Conservation (phyloP, 805 yeast species). For the Yarrowia porcina region DNA sequence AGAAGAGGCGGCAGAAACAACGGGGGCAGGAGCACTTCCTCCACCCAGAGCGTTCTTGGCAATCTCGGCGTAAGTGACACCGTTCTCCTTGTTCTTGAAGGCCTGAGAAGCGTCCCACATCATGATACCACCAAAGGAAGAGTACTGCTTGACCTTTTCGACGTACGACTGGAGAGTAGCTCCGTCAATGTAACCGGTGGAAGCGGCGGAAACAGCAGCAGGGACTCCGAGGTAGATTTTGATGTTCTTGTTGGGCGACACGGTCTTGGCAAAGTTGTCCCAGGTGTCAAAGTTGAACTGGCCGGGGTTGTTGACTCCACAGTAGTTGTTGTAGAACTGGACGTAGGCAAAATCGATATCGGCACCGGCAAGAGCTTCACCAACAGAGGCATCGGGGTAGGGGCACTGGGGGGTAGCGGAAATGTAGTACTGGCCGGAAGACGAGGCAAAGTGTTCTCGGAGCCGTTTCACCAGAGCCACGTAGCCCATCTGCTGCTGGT, state of each 20-base stretch:
- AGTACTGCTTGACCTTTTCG: slow-evolving; percentile 32
- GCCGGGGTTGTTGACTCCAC: slow-evolving; percentile 37
- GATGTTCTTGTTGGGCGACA: slow-evolving; percentile 51
- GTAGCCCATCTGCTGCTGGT: slow-evolving; percentile 49
- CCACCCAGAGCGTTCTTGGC: slow-evolving; percentile 23
- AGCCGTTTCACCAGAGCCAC: slow-evolving; percentile 45
- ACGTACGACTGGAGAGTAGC: slow-evolving; percentile 37
- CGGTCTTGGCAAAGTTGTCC: slow-evolving; percentile 47
- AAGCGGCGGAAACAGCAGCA: slow-evolving; percentile 51
- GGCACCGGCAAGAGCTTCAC: slow-evolving; percentile 44
- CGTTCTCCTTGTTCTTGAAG: slow-evolving; percentile 33
- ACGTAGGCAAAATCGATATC: slow-evolving; percentile 58
- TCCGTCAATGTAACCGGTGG: slow-evolving; percentile 53
- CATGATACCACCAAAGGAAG: slow-evolving; percentile 61
- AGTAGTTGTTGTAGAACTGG: slow-evolving; percentile 63
- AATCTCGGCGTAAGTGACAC: not conserved
- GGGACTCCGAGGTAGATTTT: slow-evolving; percentile 64
- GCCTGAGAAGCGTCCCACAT: slow-evolving; percentile 82
- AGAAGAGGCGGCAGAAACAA: not conserved
- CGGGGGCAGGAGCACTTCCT: not conserved
- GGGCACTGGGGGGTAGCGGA: slow-evolving; percentile 71
- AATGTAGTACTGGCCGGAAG: slow-evolving; percentile 47
- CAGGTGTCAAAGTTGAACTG: slow-evolving; percentile 49
- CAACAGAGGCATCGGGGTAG: slow-evolving; percentile 52
- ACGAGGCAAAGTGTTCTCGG: slow-evolving; percentile 32